These are phyloP conservation scores for Canariomyces notabilis DNA, from an alignment of 2,329 filamentous ascomycete genomes.

Conservation along the genomic window DNA sequence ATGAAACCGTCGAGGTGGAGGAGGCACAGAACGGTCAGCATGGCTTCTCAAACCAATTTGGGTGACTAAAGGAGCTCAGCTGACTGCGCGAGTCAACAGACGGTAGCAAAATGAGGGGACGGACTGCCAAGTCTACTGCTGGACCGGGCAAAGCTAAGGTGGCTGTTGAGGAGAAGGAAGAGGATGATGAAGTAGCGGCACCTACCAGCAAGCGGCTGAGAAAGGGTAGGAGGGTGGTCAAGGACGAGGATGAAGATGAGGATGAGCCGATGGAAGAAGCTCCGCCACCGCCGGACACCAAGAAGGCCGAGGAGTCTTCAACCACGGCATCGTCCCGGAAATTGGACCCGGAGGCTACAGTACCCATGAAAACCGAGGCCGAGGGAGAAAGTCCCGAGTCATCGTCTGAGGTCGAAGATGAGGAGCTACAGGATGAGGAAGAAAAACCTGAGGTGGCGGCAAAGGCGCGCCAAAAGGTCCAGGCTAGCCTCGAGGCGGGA, in stretches of 20 bases:
- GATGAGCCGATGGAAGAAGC: constrained; percentile 37
- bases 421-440: constrained; percentile 49
- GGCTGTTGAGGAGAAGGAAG: constrained; percentile 43
- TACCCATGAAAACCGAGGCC: constrained; percentile 39
- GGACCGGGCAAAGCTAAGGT: constrained; percentile 30
- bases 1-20: constrained; percentile 22
- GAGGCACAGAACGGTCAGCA: constrained; percentile 34
- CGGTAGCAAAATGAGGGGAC: constrained; percentile 42
- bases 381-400: constrained; percentile 41
- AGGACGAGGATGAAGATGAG: constrained; percentile 51
- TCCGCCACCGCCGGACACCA: constrained; percentile 23
- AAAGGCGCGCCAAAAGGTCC: constrained; percentile 75
- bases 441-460: constrained; percentile 66
- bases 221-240: constrained; percentile 40
- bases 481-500: constrained; percentile 65
- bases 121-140: constrained; percentile 22
- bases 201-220: constrained; percentile 47
- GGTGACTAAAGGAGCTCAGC: constrained; percentile 5
- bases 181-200: constrained; percentile 54
- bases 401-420: constrained; percentile 48
- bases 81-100: neutral
- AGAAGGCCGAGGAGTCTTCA: constrained; percentile 23
- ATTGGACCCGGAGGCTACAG: constrained; percentile 26
- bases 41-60: neutral
- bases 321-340: constrained; percentile 26